These are phyloP conservation scores for Rhodotorula mucilaginosa DNA, from an alignment of 1,284 basidiomycete species.

Conservation along the genomic window DNA sequence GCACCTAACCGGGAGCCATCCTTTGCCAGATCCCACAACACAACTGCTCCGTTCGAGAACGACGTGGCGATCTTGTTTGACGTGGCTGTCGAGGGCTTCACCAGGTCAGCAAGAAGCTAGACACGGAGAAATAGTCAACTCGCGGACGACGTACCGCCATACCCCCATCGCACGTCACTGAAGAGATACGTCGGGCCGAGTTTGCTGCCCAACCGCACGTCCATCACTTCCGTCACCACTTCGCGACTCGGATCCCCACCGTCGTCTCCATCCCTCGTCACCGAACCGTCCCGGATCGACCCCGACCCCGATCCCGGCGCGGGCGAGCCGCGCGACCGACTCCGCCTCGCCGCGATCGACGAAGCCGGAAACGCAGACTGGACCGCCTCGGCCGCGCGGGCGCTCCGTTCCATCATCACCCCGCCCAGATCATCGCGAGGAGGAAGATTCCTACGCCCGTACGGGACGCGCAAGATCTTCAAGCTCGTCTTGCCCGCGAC, in stretches of 20 bases:
- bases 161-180: constrained; percentile 39
- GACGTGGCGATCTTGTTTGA: constrained; percentile 37
- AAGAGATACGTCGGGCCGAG: constrained; percentile 34
- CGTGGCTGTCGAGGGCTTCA: constrained; percentile 1
- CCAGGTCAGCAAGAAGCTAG: neutral
- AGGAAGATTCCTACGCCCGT: constrained; percentile 1
- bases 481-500: constrained; percentile 35
- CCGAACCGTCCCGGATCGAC: constrained; percentile 2
- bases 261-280: neutral
- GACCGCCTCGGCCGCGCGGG: neutral
- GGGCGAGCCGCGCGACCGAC: constrained; percentile 28
- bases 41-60: constrained; percentile 38
- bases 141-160: constrained; percentile 16
- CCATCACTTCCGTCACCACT: constrained; percentile 26
- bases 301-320: constrained; percentile 4
- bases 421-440: neutral
- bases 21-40: constrained; percentile 35
- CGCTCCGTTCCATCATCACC: neutral
- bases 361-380: neutral
- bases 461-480: constrained; percentile 32
- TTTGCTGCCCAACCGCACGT: constrained; percentile 22
- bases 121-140: neutral
- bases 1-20: constrained; percentile 23
- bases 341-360: constrained; percentile 3
- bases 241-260: constrained; percentile 10